Conservation (phyloP, 257 asterid genomes). For the Solanum appendiculatum region DNA sequence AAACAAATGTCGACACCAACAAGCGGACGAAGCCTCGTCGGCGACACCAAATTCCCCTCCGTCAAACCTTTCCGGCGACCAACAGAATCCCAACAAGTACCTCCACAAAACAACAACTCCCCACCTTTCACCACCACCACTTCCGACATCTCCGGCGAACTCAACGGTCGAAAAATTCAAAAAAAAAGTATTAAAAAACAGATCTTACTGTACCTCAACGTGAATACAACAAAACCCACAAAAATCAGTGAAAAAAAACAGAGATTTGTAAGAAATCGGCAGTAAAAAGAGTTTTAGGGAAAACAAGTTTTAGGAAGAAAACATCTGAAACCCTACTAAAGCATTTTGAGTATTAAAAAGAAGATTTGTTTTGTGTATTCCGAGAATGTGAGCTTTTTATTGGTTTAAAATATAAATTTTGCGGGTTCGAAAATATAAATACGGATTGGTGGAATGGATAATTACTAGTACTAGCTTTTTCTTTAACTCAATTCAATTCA, state of each 20-base stretch:
- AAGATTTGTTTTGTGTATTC: constrained; percentile 14
- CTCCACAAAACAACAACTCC: constrained; percentile 83
- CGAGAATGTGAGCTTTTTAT: constrained; percentile 10
- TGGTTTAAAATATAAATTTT: not conserved
- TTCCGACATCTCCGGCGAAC: constrained; percentile 58
- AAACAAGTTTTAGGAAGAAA: not conserved
- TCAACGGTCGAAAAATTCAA: constrained; percentile 17
- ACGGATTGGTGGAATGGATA: not conserved
- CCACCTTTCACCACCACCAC: constrained; percentile 56
- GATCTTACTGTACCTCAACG: constrained; percentile 14
- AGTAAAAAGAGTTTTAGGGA: not conserved
- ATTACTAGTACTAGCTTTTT: not conserved
- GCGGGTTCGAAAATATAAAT: not conserved
- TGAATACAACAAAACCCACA: not conserved
- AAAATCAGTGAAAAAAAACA: not conserved
- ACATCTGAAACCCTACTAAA: constrained; percentile 27
- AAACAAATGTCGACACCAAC: constrained; percentile 68
- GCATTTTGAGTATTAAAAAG: not conserved
- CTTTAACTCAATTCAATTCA: too few species aligned
- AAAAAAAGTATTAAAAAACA: not conserved
- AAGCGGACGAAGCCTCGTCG: constrained; percentile 79
- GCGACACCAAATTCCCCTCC: constrained; percentile 73
- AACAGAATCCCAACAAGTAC: constrained; percentile 76
- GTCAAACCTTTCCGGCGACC: constrained; percentile 64
- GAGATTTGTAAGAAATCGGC: constrained; percentile 16